phyloP scores from a whole-genome alignment of 2,329 filamentous ascomycete genomes.

The Alternaria gaisen region DNA sequence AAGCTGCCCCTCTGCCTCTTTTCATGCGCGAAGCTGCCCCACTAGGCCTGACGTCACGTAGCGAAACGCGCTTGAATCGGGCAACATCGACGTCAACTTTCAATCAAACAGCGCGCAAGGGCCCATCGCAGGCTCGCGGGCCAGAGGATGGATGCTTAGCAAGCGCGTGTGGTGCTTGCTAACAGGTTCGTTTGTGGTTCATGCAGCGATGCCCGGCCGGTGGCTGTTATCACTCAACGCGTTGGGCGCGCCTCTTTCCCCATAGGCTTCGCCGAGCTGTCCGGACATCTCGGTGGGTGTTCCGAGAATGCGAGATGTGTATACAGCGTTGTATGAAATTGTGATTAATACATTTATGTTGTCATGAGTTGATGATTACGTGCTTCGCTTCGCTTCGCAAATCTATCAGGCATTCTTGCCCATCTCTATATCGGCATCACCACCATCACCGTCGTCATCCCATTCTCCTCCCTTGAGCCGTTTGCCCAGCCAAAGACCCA shows the following conservation, averaged over 20 bases:
- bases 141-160: constrained; percentile 11
- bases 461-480: constrained; percentile 59
- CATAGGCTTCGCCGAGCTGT: not conserved
- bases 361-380: not conserved
- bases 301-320: not conserved
- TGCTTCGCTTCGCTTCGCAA: not conserved
- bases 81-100: constrained; percentile 38
- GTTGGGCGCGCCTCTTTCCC: not conserved
- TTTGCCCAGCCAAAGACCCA: constrained; percentile 78
- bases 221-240: constrained; percentile 12
- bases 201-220: constrained; percentile 12
- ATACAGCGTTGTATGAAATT: not conserved
- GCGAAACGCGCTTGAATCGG: constrained; percentile 25
- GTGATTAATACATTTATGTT: not conserved
- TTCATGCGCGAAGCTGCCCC: constrained; percentile 29
- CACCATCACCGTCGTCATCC: constrained; percentile 50
- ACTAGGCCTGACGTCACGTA: constrained; percentile 36
- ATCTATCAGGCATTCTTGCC: constrained; percentile 62
- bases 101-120: constrained; percentile 17
- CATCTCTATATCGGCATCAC: constrained; percentile 70
- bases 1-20: constrained; percentile 15
- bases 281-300: not conserved
- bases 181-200: constrained; percentile 1
- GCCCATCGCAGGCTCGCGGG: constrained; percentile 11
- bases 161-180: constrained; percentile 12